A percentile compares a stretch with the other conserved stretches of the same genome.
These are phyloP conservation scores for Babesia microti DNA, from an alignment of 169 alveolate species.

Conservation along the genomic window DNA sequence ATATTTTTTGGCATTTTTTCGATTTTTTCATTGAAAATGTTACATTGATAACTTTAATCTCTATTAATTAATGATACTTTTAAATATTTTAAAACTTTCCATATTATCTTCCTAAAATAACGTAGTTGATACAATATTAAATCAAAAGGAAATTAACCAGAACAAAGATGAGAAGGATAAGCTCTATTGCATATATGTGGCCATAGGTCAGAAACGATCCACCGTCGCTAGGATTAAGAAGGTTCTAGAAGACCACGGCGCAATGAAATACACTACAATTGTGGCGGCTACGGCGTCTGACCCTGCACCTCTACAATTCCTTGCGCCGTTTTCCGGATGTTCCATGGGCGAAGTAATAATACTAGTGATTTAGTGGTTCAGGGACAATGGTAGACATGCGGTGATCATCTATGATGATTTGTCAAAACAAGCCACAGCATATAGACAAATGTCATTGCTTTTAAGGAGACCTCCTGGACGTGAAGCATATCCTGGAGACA, in stretches of 20 bases:
- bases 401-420: constrained; percentile 93
- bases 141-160: constrained; percentile 75
- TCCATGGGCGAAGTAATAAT: constrained; percentile 86
- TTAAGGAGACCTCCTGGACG: constrained; percentile 93
- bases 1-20: too few relatives aligned
- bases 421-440: constrained; percentile 96
- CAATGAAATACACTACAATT: constrained; percentile 86
- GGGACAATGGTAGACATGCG: constrained; percentile 92
- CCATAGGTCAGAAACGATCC: constrained; percentile 94
- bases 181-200: constrained; percentile 94
- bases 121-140: constrained; percentile 83
- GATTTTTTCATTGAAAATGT: too few relatives aligned
- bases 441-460: constrained; percentile 87
- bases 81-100: background rate
- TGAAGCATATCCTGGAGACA: constrained; percentile 95
- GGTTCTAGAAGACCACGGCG: constrained; percentile 73
- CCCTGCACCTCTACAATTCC: constrained; percentile 95
- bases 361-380: constrained; percentile 65
- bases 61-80: background rate
- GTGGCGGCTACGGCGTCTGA: constrained; percentile 99
- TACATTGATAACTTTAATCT: constrained; percentile 5
- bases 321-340: constrained; percentile 96
- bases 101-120: background rate
- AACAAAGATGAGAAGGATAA: constrained; percentile 69
- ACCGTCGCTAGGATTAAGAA: constrained; percentile 85